Base-by-base conservation (phyloP, 1,139 yeast genomes). In the Candida sojae region DNA sequence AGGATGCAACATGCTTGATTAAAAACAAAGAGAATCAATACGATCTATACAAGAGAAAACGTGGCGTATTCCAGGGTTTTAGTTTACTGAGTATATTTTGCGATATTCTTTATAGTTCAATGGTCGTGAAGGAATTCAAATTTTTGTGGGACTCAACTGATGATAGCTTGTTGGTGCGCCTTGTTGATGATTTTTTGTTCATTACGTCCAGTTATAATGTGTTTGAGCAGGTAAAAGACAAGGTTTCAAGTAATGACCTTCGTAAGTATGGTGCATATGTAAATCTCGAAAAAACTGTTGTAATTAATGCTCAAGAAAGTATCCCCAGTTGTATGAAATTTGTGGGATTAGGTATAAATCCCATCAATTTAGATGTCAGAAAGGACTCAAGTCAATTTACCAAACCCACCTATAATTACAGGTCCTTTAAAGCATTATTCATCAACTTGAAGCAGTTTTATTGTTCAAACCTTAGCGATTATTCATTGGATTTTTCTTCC, bases 51-150 rank as follows among this genome's bases (percentile, higher is more conserved):
- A 63, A 65, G 28, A 72, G 96, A 50, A 77, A 67, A 37, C 66
- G 72, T 9, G 99, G 99, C 0, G 77, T 93, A 0, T 93, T 88
- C 46, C 99, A 93, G 66, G 99, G 99, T 0, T 82, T 90, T 6
- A 83, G 86, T 1, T 66, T 92, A 12, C 95, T 96, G 55, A 79
- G 89, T 0, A 70, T 84, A 2, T 72, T 93, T 35, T 91, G 96
- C 55, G 89, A 91, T 55, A 59, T 91, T 5, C 81, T 88, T 0
- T 87, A 88, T 57, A 88, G 87, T 55, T 73, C 78, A 7, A 63
- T 92, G 44, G 79, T 88, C 2, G 73, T 73, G n/a, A 61, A 70
- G 6, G 59, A 72, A 35, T 68, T 78, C n/a, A 53, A 57, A 1
- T 74, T 73, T 51, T 46, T 68, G 10, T 44, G 49, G 2, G 51